Base-by-base conservation (phyloP, 148 eudicot genomes). In the Vaccinium myrtillus region DNA sequence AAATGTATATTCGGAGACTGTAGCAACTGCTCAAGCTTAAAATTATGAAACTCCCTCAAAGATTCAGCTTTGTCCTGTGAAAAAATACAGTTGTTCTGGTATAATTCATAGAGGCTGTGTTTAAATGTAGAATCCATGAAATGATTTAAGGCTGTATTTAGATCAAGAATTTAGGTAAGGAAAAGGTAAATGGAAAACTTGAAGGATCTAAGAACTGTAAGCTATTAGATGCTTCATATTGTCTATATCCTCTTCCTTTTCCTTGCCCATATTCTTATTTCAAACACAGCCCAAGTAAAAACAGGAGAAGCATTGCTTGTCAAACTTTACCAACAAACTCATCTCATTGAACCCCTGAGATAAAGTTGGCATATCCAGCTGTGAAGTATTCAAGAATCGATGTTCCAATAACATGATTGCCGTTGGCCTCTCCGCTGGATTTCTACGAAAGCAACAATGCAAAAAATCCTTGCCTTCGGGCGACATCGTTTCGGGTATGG, bases 391-490 rank as follows among this genome's bases (percentile, higher is more conserved):
- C 83, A 95, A 58, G 86, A 97, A 97, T 4, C 87, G 89, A 87
- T 97, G 99, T 51, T 94, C 98, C 70, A 97, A 85, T 85, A 97
- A 88, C 91, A 67, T 92, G 89, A 83, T 86, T 53, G 99, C 99
- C 5, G 92, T 63, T 19, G 99, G 98, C 84, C 99, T 93, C 69
- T 94, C 96, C 43, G 95, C 94, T 83, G 99, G 99, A 77, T 94
- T 91, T 85, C 99, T 94, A 21, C 88, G 90, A 63, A 97, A 93
- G 90, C 98, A 97, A 90, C 94, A 86, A 49, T 77, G 87, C 74
- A 97, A 86, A 82, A 97, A 97, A 90, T 97, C 96, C 85, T 95
- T 93, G 55, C 98, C 98, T 63, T 97, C 98, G 8, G 90, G 81
- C 78, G 99, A 97, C 89, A 97, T 69, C 53, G 88, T 86, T 90